These are phyloP conservation scores for Helicostylum pulchrum DNA, from an alignment of 192 early-diverging fungal species.

Conservation along the genomic window DNA sequence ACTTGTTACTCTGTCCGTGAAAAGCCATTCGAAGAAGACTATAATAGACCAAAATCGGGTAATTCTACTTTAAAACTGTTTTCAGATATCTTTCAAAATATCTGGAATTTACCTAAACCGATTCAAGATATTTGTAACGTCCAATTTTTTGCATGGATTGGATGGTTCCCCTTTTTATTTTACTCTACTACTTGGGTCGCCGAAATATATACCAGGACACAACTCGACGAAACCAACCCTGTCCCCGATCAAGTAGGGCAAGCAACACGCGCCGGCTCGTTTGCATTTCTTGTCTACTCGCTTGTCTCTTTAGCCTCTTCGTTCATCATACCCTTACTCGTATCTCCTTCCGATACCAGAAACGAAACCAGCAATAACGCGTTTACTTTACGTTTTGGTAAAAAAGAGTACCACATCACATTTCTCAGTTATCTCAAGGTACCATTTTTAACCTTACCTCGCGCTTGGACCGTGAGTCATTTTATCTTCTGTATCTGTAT, in stretches of 20 bases:
- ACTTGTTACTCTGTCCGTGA: slow-evolving; percentile 73
- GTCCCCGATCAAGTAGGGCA: slow-evolving; percentile 21
- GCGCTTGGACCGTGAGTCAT: slow-evolving; percentile 73
- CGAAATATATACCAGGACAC: slow-evolving; percentile 40
- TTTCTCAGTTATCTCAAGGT: slow-evolving; percentile 16
- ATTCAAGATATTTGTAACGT: slow-evolving; percentile 81
- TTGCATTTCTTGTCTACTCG: slow-evolving; percentile 80
- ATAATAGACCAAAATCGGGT: not conserved
- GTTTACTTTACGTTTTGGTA: not conserved
- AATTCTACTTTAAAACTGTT: slow-evolving; percentile 17
- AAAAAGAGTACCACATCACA: not conserved
- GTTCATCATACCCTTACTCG: slow-evolving; percentile 44
- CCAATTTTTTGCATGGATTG: slow-evolving; percentile 97
- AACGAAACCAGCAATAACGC: not conserved
- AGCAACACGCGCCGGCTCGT: slow-evolving; percentile 79
- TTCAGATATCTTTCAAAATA: slow-evolving; percentile 33
- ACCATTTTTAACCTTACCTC: slow-evolving; percentile 25
- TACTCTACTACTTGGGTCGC: slow-evolving; percentile 68
- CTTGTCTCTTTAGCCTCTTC: slow-evolving; percentile 67
- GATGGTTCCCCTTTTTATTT: slow-evolving; percentile 96
- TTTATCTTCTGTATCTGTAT: slow-evolving; percentile 67
- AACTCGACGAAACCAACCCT: slow-evolving; percentile 15
- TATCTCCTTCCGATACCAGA: slow-evolving; percentile 19
- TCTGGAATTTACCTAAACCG: slow-evolving; percentile 65
- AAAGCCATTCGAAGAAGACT: slow-evolving; percentile 22